Conservation (phyloP, 2,329 filamentous ascomycete species). For the Clarireedia paspali region DNA sequence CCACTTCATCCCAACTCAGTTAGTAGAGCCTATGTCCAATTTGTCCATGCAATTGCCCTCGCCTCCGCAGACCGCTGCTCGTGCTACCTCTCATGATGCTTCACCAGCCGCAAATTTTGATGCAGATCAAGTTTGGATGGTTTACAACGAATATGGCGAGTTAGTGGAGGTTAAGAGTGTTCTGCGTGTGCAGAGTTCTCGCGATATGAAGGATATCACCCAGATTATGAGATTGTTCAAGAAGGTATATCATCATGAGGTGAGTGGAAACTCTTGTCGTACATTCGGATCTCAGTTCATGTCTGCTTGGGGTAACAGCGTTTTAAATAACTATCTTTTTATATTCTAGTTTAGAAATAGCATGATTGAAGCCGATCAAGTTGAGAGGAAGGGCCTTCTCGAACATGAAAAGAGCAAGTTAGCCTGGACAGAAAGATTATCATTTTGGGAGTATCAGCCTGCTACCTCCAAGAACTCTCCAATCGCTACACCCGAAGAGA, state of each 20-base stretch:
- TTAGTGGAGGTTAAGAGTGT: conserved; percentile 18
- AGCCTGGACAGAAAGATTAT: conserved; percentile 7
- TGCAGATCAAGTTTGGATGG: conserved; percentile 16
- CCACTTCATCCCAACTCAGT: neutral
- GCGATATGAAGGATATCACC: conserved; percentile 15
- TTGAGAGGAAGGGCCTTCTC: neutral
- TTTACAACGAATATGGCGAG: conserved; percentile 27
- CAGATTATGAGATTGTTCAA: conserved; percentile 22
- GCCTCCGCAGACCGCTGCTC: neutral
- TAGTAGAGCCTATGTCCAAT: neutral
- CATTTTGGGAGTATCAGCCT: conserved; percentile 22
- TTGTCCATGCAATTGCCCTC: neutral
- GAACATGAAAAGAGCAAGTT: neutral
- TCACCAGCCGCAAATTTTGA: neutral
- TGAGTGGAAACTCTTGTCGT: conserved; percentile 10
- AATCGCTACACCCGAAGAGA: neutral
- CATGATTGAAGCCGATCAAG: conserved; percentile 15
- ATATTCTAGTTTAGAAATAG: conserved; percentile 16
- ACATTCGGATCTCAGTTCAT: too few relatives aligned
- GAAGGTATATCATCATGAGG: conserved; percentile 24
- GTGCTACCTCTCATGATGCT: neutral
- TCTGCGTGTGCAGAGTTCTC: conserved; percentile 4
- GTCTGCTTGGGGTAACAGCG: too few relatives aligned
- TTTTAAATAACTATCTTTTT: neutral
- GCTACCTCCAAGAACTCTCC: neutral